These are phyloP conservation scores for Pulicaria dysenterica DNA, from an alignment of 129 eudicot species.

Conservation along the genomic window DNA sequence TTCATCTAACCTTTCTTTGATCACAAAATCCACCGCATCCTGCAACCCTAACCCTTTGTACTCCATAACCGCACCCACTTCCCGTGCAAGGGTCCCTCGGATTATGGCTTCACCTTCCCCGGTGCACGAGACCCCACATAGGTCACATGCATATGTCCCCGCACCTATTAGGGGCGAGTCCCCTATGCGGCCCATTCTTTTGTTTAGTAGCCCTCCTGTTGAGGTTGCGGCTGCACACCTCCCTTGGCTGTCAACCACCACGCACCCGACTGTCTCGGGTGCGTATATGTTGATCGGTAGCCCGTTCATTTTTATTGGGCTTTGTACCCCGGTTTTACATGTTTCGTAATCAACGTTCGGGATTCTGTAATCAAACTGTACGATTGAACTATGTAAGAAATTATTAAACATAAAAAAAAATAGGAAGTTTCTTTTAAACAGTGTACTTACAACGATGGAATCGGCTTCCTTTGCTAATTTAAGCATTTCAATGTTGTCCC, in stretches of 20 bases:
- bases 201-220: conserved; percentile 95
- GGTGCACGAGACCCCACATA: conserved; percentile 87
- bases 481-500: conserved; percentile 78
- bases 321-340: conserved; percentile 55
- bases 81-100: conserved; percentile 90
- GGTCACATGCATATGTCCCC: conserved; percentile 84
- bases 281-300: conserved; percentile 75
- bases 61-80: conserved; percentile 97
- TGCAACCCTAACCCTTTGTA: conserved; percentile 82
- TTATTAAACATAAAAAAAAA: neutral
- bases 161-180: conserved; percentile 91
- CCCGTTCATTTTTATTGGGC: conserved; percentile 72
- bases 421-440: neutral
- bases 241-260: conserved; percentile 78
- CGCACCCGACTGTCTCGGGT: conserved; percentile 97
- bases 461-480: conserved; percentile 85
- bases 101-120: conserved; percentile 97
- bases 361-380: conserved; percentile 80
- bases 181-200: conserved; percentile 81
- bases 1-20: conserved; percentile 69
- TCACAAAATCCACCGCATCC: conserved; percentile 87
- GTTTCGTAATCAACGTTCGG: conserved; percentile 51
- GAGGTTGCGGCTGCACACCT: conserved; percentile 96
- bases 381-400: neutral
- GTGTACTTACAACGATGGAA: conserved; percentile 60